Evolutionary conservation across 164 flowering plant genomes (phyloP), one percentile per base, ranked within the genome.

Genomic region (Vitis labrusca): DNA sequence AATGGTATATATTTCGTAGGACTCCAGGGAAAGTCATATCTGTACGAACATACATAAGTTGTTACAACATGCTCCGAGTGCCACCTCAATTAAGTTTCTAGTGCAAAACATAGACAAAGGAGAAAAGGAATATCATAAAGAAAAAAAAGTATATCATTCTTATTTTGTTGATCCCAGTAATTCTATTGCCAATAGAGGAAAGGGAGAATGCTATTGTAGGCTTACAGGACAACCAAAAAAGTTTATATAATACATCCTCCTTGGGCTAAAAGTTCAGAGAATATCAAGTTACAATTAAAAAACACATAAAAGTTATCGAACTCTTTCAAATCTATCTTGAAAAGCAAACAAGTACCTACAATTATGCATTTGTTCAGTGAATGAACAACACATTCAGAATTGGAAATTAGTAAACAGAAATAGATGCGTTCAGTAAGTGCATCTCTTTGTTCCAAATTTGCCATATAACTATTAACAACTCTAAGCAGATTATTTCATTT

Each of bases 1-100:
- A 94, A 92, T 37, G 99, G 99, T 56, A 94, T 91, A 61, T 74
- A 91, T 73, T 91, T 91, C 64, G 96, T 85, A 29, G 81, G 89
- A 71, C 71, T 83, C 90, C 92, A 91, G n/a, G 99, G 97, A 62
- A 94, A 85, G 71, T 90, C 98, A 81, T 92, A 94, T 72, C 98
- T 94, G 83, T 23, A 78, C 8, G 47, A 44, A 0, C 54, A 59
- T 9, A 59, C n/a, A 50, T 15, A 44, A 37, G 64, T 69, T 10
- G 44, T 37, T 2, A 59, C 23, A 50, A 5, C 68, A n/a, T n/a
- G 23, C 11, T 59, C 61, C 29, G 0, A 9, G 13, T 56, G 59
- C 59, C 9, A 8, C 61, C 19, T 9, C 13, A 59, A 9, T 27
- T 16, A 56, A 59, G 3, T 2, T 23, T 23, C 29, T 59, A 59